Percentiles rank a stretch among this genome's conserved stretches.
Evolutionary conservation across 176 grass and related monocot species (phyloP).

Genomic region (Carex parvula): DNA sequence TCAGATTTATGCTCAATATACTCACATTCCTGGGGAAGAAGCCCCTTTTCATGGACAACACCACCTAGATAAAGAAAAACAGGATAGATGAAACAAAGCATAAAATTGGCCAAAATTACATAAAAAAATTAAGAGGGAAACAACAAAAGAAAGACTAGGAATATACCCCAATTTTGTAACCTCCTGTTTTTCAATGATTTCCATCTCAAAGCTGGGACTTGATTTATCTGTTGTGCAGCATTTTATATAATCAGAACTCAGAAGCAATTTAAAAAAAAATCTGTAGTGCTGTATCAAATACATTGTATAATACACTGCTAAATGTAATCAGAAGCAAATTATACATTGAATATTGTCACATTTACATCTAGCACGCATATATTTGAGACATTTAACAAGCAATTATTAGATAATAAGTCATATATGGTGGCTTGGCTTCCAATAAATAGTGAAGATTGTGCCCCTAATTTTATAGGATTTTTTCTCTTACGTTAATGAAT

Average conservation of each 20-base stretch:
- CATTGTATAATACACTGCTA: background rate
- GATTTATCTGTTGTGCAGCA: constrained; percentile 54
- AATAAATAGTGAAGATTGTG: background rate
- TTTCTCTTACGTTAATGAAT: background rate
- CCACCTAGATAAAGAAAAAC: constrained; percentile 39
- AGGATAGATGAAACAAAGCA: background rate
- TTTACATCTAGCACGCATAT: too few relatives aligned
- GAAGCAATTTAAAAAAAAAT: background rate
- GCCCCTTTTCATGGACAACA: constrained; percentile 87
- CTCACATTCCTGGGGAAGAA: constrained; percentile 81
- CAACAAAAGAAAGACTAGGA: background rate
- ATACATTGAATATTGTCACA: background rate
- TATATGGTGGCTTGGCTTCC: too few relatives aligned
- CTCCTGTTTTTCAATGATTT: constrained; percentile 76
- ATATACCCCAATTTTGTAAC: constrained; percentile 87
- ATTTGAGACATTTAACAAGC: too few relatives aligned
- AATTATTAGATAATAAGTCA: too few relatives aligned
- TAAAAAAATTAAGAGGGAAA: background rate
- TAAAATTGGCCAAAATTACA: background rate
- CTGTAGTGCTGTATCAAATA: background rate
- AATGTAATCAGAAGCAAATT: background rate
- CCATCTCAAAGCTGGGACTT: constrained; percentile 68
- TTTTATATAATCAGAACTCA: background rate
- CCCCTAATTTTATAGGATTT: background rate
- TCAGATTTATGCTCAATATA: constrained; percentile 9